Evolutionary conservation across 179 eudicot species (phyloP), one percentile per base, ranked within the genome.

Genomic region (Silene coronaria): DNA sequence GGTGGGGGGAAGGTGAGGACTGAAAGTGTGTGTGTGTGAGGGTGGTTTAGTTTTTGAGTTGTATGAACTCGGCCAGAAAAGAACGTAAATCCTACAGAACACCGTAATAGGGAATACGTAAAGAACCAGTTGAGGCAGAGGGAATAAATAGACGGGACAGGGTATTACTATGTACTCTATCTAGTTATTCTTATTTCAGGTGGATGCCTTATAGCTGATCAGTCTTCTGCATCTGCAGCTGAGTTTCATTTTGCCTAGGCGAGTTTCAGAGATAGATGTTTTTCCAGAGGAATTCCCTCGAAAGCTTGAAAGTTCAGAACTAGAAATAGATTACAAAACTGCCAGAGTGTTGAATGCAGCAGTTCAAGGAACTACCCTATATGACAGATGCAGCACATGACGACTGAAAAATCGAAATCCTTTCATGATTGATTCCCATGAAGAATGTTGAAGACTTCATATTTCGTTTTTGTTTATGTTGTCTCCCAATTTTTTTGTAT

Each of bases 191-290:
- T 32, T 67, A 68, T 36, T 4, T 57, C 58, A 2, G 9, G 55
- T 70, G 24, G 65, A 45, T 61, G 45, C 26, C 32, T 32, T 42
- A 46, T 38, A 71, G 45, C 79, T 80, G 34, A 67, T 38, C 8
- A n/a, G 36, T 27, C 38, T 34, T 16, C 8, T 70, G 45, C 23
- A 21, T 48, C 22, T 75, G 78, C 78, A 75, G 75, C 58, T 34
- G 66, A 59, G 62, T 10, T 26, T 42, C 34, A 12, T 62, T 24
- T 74, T 53, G 16, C 28, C 59, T 9, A 13, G 75, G 42, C 34
- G 28, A 17, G 10, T 64, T 64, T 19, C 66, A 22, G 21, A 34
- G 71, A 46, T 67, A 62, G 67, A 60, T 24, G 69, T 38, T 45
- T 34, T 36, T 22, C 55, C 17, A 45, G 72, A 70, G 72, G 2